Conservation (phyloP, 371 early-diverging fungal genomes). For the Coemansia sp. region DNA sequence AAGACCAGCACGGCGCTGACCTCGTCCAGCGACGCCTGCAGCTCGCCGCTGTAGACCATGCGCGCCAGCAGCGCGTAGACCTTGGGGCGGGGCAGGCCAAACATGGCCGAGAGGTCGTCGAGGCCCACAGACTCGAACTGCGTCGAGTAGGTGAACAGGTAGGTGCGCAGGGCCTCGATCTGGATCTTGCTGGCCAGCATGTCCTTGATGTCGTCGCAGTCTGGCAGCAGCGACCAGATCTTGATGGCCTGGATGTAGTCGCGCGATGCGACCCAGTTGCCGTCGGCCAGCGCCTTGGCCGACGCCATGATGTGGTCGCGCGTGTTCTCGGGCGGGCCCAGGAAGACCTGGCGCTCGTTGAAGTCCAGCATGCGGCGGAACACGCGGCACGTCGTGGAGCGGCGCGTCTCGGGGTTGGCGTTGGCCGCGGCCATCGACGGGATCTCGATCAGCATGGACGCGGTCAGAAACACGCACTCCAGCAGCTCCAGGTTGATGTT, state of each 20-base stretch:
- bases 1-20: slow-evolving; percentile 76
- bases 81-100: slow-evolving; percentile 67
- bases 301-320: slow-evolving; percentile 98
- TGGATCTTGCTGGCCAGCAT: slow-evolving; percentile 89
- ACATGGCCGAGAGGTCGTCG: slow-evolving; percentile 80
- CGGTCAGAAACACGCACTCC: slow-evolving; percentile 94
- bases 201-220: slow-evolving; percentile 71
- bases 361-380: slow-evolving; percentile 94
- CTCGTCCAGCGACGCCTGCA: slow-evolving; percentile 81
- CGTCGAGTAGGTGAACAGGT: slow-evolving; percentile 86
- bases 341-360: slow-evolving; percentile 92
- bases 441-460: slow-evolving; percentile 95
- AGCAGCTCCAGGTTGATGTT: slow-evolving; percentile 97
- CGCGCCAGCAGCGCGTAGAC: slow-evolving; percentile 81
- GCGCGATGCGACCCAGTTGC: slow-evolving; percentile 90
- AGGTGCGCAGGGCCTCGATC: slow-evolving; percentile 94
- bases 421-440: slow-evolving; percentile 91
- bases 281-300: slow-evolving; percentile 85
- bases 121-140: slow-evolving; percentile 87
- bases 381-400: slow-evolving; percentile 84
- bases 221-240: slow-evolving; percentile 94
- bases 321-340: slow-evolving; percentile 96
- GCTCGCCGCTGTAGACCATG: slow-evolving; percentile 92
- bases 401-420: slow-evolving; percentile 60
- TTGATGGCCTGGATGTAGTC: slow-evolving; percentile 86